phyloP scores from a whole-genome alignment of 768 basidiomycete genomes.

The Suillus brevipes region DNA sequence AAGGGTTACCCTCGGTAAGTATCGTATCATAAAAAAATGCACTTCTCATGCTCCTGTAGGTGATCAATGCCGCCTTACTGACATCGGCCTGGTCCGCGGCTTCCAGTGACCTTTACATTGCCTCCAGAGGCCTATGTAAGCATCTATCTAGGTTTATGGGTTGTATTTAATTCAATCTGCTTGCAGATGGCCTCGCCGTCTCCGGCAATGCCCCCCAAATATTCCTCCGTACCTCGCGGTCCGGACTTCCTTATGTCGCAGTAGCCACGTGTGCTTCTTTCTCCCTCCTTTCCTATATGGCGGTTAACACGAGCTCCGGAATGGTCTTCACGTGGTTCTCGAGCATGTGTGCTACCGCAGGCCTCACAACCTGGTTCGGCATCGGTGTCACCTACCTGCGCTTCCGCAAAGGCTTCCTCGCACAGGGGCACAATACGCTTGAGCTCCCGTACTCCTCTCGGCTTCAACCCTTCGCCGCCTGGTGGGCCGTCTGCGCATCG shows the following conservation, averaged over 20 bases:
- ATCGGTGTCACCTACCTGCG: conserved; percentile 48
- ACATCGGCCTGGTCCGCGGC: conserved; percentile 45
- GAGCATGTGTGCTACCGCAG: conserved; percentile 37
- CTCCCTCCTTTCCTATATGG: conserved; percentile 43
- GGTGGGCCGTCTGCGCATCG: conserved; percentile 34
- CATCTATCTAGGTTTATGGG: neutral
- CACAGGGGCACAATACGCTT: conserved; percentile 48
- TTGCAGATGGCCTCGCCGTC: conserved; percentile 51
- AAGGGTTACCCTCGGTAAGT: conserved; percentile 49
- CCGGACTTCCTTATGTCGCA: conserved; percentile 48
- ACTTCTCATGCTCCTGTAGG: conserved; percentile 13
- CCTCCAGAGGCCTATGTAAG: conserved; percentile 41
- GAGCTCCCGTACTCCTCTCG: conserved; percentile 46
- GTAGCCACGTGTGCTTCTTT: conserved; percentile 31
- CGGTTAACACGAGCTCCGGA: conserved; percentile 34
- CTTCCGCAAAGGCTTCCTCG: conserved; percentile 46
- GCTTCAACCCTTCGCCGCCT: conserved; percentile 44
- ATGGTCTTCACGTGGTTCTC: conserved; percentile 45
- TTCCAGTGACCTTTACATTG: conserved; percentile 41
- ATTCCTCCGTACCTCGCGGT: conserved; percentile 40
- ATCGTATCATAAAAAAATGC: neutral
- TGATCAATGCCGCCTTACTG: conserved; percentile 43
- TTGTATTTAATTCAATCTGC: conserved; percentile 18
- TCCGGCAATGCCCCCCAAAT: conserved; percentile 55
- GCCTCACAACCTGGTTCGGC: conserved; percentile 45